A percentile compares a stretch with the other conserved stretches of the same genome.
Conservation (phyloP, 1,139 yeast genomes). For the Kluyveromyces marxianus region DNA sequence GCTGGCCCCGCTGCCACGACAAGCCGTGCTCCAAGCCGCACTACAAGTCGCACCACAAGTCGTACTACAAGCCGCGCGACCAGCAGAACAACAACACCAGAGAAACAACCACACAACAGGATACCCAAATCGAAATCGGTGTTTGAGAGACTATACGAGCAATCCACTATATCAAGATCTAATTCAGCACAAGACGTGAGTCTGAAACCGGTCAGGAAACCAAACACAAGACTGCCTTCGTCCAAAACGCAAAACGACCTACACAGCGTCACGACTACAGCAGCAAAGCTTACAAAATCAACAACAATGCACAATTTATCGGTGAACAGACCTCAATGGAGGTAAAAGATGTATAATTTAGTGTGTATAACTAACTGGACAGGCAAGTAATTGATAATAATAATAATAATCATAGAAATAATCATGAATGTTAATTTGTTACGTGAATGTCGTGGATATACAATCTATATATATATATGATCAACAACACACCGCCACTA, state of each 20-base stretch:
- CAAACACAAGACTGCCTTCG: conserved; percentile 1
- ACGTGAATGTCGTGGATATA: conserved; percentile 1
- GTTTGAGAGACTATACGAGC: conserved; percentile 20
- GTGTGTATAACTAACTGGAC: too few relatives aligned
- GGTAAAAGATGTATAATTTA: background rate
- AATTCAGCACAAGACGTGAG: conserved; percentile 8
- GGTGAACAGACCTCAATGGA: conserved; percentile 4
- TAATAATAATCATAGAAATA: background rate
- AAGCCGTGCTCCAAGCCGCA: background rate
- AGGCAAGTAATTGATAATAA: background rate
- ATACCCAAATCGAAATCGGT: conserved; percentile 11
- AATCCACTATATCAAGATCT: conserved; percentile 13
- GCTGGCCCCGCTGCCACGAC: background rate
- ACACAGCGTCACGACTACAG: background rate
- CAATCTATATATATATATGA: background rate
- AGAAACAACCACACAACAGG: background rate
- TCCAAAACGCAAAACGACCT: conserved; percentile 10
- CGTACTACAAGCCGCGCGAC: background rate
- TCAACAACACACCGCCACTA: too few relatives aligned
- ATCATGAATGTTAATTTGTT: conserved; percentile 4
- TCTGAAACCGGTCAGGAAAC: background rate
- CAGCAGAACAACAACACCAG: background rate
- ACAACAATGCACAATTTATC: conserved; percentile 3
- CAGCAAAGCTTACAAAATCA: background rate
- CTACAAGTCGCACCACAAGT: background rate